Evolutionary conservation across 768 basidiomycete genomes (phyloP).

Genomic region (Kwoniella sp.): DNA sequence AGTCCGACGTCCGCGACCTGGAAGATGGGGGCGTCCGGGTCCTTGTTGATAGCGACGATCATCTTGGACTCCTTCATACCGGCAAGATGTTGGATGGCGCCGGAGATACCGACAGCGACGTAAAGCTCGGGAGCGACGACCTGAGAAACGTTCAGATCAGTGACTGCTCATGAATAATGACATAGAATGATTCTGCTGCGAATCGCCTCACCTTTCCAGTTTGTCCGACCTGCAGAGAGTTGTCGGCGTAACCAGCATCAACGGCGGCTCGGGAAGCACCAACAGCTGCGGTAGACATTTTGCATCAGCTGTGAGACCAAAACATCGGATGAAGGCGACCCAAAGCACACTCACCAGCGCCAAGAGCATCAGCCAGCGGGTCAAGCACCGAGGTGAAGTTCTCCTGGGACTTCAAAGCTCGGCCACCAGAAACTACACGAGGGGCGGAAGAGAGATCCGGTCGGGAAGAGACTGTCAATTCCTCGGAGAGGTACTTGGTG

Average conservation of each 20-base stretch:
- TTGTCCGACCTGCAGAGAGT: slow-evolving; percentile 97
- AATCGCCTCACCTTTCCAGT: slow-evolving; percentile 71
- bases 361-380: slow-evolving; percentile 88
- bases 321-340: no score
- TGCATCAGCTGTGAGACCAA: slow-evolving; percentile 5
- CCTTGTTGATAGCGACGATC: slow-evolving; percentile 99
- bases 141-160: slow-evolving; percentile 25
- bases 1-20: slow-evolving; percentile 96
- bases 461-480: slow-evolving; percentile 83
- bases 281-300: slow-evolving; percentile 70
- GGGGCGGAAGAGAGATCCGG: slow-evolving; percentile 87
- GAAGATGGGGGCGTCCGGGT: slow-evolving; percentile 97
- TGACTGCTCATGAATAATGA: no score
- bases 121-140: slow-evolving; percentile 96
- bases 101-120: slow-evolving; percentile 94
- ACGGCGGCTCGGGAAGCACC: slow-evolving; percentile 98
- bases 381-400: slow-evolving; percentile 84
- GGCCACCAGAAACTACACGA: slow-evolving; percentile 89
- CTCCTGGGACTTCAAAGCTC: slow-evolving; percentile 90
- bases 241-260: slow-evolving; percentile 96
- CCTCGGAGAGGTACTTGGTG: slow-evolving; percentile 59
- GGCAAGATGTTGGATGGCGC: slow-evolving; percentile 97
- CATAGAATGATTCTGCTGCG: no score
- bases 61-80: slow-evolving; percentile 99
- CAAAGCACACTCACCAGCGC: slow-evolving; percentile 62